These are phyloP conservation scores for Ophiocordyceps camponoti-rufipedis DNA, from an alignment of 2,329 filamentous ascomycete species.

Conservation along the genomic window DNA sequence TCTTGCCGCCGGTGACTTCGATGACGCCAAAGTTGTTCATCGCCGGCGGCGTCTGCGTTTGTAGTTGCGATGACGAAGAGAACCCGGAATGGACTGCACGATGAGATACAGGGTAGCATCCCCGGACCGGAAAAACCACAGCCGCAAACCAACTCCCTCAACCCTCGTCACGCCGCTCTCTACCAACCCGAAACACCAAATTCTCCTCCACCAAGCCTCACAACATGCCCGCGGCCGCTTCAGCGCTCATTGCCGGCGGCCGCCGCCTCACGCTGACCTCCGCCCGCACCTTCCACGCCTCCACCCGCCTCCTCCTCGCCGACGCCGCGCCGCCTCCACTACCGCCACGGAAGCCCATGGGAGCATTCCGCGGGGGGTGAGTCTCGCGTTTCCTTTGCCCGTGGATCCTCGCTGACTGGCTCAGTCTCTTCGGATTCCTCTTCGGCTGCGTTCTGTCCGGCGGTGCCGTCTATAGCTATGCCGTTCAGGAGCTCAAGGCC, in stretches of 20 bases:
- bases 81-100: not conserved
- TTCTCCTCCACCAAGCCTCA: not conserved
- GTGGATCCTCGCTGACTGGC: not conserved
- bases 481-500: slow-evolving; percentile 82
- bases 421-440: slow-evolving; percentile 71
- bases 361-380: slow-evolving; percentile 43
- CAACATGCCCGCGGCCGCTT: not conserved
- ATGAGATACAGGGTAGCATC: not conserved
- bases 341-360: slow-evolving; percentile 38
- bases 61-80: not conserved
- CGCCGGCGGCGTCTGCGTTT: slow-evolving; percentile 1
- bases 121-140: not conserved
- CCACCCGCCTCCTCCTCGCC: slow-evolving; percentile 18
- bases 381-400: slow-evolving; percentile 8
- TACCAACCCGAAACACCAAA: not conserved
- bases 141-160: not conserved
- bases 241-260: not conserved
- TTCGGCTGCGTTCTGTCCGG: slow-evolving; percentile 67
- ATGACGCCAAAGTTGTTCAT: slow-evolving; percentile 64
- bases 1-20: slow-evolving; percentile 55
- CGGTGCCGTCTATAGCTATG: slow-evolving; percentile 74
- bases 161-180: not conserved
- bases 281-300: slow-evolving; percentile 30
- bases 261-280: slow-evolving; percentile 10
- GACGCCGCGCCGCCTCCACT: slow-evolving; percentile 17